Base-by-base conservation (phyloP, 2,329 filamentous ascomycete species). In the Diplodia mutila region DNA sequence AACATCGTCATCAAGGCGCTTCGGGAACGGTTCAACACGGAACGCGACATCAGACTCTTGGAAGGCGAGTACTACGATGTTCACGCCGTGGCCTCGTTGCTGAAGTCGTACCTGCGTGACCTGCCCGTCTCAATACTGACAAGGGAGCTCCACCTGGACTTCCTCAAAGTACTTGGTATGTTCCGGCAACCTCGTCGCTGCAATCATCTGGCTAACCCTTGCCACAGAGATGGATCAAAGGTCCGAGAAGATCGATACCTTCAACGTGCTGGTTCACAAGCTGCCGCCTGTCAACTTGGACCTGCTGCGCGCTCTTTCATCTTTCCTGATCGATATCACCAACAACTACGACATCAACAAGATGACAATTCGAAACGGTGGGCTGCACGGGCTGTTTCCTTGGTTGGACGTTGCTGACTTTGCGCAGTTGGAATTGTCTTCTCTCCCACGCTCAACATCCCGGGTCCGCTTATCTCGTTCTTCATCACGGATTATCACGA, bases 381-480 rank as follows among this genome's bases (percentile, higher is more conserved):
- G 76, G 79, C 72, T 11, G 23, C 29, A 37, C 55, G 8, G 18
- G 18, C 3, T 2, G 25, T 3, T 5, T 4, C 16, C 12, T 7
- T 18, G 18, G 11, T 21, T n/a, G 9, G 9, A 14, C 3, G 34
- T 6, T 37, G 21, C 46, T 66, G 27, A 61, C 18, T 7, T 42
- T 5, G 2, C n/a, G 39, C 69, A 80, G 92, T 99, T 66, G 94
- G 95, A 71, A 98, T 99, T 73, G 94, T 99, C 67, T 99, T 99
- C 79, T 97, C 95, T 18, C 95, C 95, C 0, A 98, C 95, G 0
- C 85, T 99, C 65, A 98, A 98, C 78, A 97, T 99, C 52, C 94
- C 95, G 0, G 93, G 93, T 0, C 94, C 94, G 0, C 90, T 99
- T 12, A 97, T 99, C 77, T 93, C 94, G 3, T 86, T 96, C 78